Base-by-base conservation (phyloP, 371 early-diverging fungal species). In the Dinochytrium kinnereticum region DNA sequence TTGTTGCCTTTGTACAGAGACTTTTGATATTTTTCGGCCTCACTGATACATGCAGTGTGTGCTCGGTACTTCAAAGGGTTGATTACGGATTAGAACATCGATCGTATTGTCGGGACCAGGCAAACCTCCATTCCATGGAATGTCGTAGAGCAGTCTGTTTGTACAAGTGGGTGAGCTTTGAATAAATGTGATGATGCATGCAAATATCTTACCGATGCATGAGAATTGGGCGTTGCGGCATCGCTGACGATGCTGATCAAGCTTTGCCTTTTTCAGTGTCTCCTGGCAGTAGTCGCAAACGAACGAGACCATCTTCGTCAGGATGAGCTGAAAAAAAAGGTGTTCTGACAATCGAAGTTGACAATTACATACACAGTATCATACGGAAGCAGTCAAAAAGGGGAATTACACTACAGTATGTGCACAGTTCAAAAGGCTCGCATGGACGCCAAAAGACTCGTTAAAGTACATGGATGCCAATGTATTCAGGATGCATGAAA, bases 221-320 rank as follows among this genome's bases (percentile, higher is more conserved):
- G 93, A 89, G 80, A 91, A 96, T 51, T 90, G 87, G 30, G 96
- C 93, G 49, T 88, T 71, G 64, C 85, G 88, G 83, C 98, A 97
- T n/a, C 94, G 90, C 76, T 83, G 77, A 50, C 82, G 81, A 80
- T 96, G 98, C 71, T 85, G 87, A 71, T 93, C 94, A 26, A 95
- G 87, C 81, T 96, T 96, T 64, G 94, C 90, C 85, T 96, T 96
- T 83, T 95, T 97, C 21, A 96, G 84, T 50, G 94, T 91, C 78
- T 95, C 94, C 72, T 94, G 93, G 82, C 97, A 97, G 57, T 81
- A 83, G 78, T 96, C 93, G 81, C 97, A 82, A 10, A 78, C 77
- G 55, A 82, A 82, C 10, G 78, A 76, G 36, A 72, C 75, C 78
- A 78, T 78, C 26, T 24, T n/a, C n/a, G n/a, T n/a, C n/a, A n/a